A percentile compares a stretch with the other conserved stretches of the same genome.
phyloP scores from a whole-genome alignment of 2,329 filamentous ascomycete genomes.

The Cercospora sp. region DNA sequence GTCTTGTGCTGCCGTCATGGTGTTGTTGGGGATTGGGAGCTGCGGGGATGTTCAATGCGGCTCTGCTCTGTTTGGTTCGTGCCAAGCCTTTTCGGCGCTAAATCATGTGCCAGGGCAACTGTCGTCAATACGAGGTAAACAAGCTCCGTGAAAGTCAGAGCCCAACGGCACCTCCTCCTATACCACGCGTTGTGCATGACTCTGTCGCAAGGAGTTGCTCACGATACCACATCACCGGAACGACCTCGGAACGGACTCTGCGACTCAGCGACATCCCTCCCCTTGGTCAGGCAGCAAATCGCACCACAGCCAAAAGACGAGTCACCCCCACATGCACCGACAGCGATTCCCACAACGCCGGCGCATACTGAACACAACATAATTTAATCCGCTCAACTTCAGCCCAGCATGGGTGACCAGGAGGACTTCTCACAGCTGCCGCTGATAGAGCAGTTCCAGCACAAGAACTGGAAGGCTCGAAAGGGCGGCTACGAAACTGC shows the following conservation, averaged over 20 bases:
- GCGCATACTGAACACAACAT: slow-evolving; percentile 8
- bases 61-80: not conserved
- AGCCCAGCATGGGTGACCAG: slow-evolving; percentile 71
- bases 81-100: not conserved
- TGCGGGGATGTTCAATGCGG: not conserved
- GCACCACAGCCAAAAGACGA: not conserved
- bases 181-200: slow-evolving; percentile 11
- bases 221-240: not conserved
- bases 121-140: slow-evolving; percentile 6
- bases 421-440: slow-evolving; percentile 81
- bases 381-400: not conserved
- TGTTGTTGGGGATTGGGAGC: no score
- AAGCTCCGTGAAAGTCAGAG: slow-evolving; percentile 6
- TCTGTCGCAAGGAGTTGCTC: not conserved
- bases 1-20: not conserved
- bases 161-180: slow-evolving; percentile 4
- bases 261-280: not conserved
- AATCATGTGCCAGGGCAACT: slow-evolving; percentile 7
- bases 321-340: slow-evolving; percentile 1
- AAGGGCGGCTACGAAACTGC: slow-evolving; percentile 95
- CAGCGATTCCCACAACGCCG: not conserved
- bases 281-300: slow-evolving; percentile 1
- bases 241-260: not conserved
- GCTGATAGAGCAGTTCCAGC: slow-evolving; percentile 74
- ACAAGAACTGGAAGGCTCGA: slow-evolving; percentile 97